Conservation (phyloP, 2,329 filamentous ascomycete species). For the Incumbomyces delicatus region DNA sequence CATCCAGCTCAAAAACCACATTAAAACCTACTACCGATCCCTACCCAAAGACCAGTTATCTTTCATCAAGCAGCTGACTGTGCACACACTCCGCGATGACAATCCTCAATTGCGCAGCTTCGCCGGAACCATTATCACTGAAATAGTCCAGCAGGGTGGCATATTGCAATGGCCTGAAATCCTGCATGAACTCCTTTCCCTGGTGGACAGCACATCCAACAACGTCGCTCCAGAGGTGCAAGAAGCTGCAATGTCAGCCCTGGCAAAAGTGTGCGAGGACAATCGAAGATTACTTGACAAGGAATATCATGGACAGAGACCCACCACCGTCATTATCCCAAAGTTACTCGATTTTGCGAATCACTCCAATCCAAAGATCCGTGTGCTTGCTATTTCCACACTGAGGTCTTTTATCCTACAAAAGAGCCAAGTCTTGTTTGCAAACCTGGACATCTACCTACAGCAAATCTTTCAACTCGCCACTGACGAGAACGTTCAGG, state of each 20-base stretch:
- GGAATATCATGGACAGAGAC: slow-evolving; percentile 79
- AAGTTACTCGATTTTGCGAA: slow-evolving; percentile 81
- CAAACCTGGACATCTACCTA: slow-evolving; percentile 70
- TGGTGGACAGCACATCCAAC: slow-evolving; percentile 64
- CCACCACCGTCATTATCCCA: slow-evolving; percentile 78
- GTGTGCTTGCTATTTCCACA: slow-evolving; percentile 66
- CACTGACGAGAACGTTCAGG: slow-evolving; percentile 65
- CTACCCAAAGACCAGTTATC: slow-evolving; percentile 64
- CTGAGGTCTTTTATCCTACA: slow-evolving; percentile 88
- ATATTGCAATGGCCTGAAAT: slow-evolving; percentile 86
- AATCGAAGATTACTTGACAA: slow-evolving; percentile 77
- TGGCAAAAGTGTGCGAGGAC: slow-evolving; percentile 95
- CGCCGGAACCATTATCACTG: slow-evolving; percentile 87
- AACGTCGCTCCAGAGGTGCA: slow-evolving; percentile 62
- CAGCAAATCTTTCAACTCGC: slow-evolving; percentile 75
- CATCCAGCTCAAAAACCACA: slow-evolving; percentile 92
- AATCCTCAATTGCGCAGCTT: slow-evolving; percentile 76
- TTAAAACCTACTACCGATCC: slow-evolving; percentile 63
- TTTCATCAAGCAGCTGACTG: slow-evolving; percentile 70
- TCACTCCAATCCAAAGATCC: slow-evolving; percentile 65
- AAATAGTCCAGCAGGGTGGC: slow-evolving; percentile 74
- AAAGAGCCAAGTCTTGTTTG: slow-evolving; percentile 71
- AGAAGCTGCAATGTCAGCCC: slow-evolving; percentile 85
- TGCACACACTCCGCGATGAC: slow-evolving; percentile 70
- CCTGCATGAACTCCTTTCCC: slow-evolving; percentile 67